Base-by-base conservation (phyloP, 2,329 filamentous ascomycete genomes). In the Phyllachora maydis region DNA sequence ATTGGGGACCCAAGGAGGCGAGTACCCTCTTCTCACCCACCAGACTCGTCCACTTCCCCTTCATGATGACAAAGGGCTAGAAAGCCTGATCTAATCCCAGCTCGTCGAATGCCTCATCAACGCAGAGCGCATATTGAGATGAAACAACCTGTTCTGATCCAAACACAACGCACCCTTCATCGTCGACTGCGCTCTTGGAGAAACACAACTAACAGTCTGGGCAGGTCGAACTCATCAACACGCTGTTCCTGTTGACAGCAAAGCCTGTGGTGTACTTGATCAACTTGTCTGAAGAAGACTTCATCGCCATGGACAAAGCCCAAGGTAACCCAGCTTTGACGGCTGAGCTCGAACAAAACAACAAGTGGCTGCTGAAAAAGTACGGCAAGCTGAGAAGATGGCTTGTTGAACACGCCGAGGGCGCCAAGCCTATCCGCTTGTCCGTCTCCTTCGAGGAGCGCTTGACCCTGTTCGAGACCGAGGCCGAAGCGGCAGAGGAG, bases 61-160 rank as follows among this genome's bases (percentile, higher is more conserved):
- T 47, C 40, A 73, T 92, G 88, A 95, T 95, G 88, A 95, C 72
- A 75, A 91, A 92, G 75, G 88, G 82, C 79, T 71, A 65, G 59
- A 59, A 54, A 65, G 78, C 81, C 83, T 76, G 76, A 82, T 64
- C 61, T 78, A 83, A 91, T 79, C 88, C 88, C 88, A 98, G 88
- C 88, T 98, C 88, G 76, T 92, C 74, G 85, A 95, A 73, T 68
- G 65, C 67, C 75, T 77, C 70, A 64, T 56, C 53, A 68, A 78
- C 69, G 65, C 63, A 60, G 75, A 79, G 75, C 62, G 60, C 62
- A 66, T 69, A 46, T 54, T 93, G 85, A 90, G 82, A 93, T 74
- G 62, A 77, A 32, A 60, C n/a, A 56, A 66, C 63, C 61, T 54
- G 55, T 48, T 69, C 76, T 81, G 76, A 79, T 52, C 35, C n/a